Evolutionary conservation across 2,329 filamentous ascomycete genomes (phyloP).

Genomic region (Ampelomyces quisqualis): DNA sequence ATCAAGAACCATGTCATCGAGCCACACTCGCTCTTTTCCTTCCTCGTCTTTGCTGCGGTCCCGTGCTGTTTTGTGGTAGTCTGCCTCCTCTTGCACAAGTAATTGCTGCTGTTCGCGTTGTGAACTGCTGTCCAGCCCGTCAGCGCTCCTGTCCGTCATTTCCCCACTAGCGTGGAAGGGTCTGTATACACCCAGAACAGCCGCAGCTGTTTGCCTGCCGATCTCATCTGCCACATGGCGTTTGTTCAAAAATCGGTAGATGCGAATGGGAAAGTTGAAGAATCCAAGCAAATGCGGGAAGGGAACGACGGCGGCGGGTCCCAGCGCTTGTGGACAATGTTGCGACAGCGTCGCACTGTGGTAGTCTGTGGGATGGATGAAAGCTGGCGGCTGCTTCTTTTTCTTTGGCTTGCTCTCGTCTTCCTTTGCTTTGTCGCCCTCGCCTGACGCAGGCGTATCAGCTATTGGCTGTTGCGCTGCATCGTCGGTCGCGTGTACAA

Average conservation of each 20-base stretch:
- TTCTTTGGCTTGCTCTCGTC: constrained; percentile 50
- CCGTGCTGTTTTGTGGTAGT: constrained; percentile 82
- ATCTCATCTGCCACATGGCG: constrained; percentile 83
- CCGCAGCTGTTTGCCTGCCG: constrained; percentile 82
- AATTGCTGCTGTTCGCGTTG: constrained; percentile 63
- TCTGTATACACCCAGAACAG: constrained; percentile 65
- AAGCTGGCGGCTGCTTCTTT: constrained; percentile 64
- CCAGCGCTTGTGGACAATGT: constrained; percentile 68
- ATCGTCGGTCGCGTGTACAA: constrained; percentile 30
- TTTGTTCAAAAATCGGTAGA: constrained; percentile 85
- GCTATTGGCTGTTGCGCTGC: constrained; percentile 35
- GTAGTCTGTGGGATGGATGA: constrained; percentile 76
- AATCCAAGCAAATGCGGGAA: constrained; percentile 94
- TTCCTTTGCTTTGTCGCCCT: constrained; percentile 37
- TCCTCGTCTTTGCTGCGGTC: constrained; percentile 51
- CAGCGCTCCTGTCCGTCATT: constrained; percentile 29
- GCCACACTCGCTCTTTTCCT: constrained; percentile 66
- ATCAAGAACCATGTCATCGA: constrained; percentile 73
- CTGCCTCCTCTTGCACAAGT: constrained; percentile 69
- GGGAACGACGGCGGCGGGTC: constrained; percentile 69
- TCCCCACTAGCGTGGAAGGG: constrained; percentile 44
- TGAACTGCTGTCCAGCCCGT: constrained; percentile 34
- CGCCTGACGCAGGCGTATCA: constrained; percentile 28
- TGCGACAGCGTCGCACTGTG: constrained; percentile 62
- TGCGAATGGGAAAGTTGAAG: constrained; percentile 79